These are phyloP conservation scores for Fusarium cicatricum DNA, from an alignment of 2,329 filamentous ascomycete genomes.

Conservation along the genomic window DNA sequence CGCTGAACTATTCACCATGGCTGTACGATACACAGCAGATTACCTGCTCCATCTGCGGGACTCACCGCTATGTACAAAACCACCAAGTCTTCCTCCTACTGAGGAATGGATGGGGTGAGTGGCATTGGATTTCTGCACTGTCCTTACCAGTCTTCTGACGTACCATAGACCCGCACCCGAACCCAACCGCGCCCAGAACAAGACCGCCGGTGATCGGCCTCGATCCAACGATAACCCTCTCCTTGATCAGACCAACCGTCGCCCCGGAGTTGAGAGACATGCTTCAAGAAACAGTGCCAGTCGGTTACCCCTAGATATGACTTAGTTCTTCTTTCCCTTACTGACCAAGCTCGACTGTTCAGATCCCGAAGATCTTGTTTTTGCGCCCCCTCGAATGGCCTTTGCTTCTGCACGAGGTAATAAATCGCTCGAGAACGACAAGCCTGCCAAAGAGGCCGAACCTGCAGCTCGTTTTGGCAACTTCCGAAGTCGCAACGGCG, in stretches of 20 bases:
- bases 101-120: slow-evolving; percentile 97
- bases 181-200: slow-evolving; percentile 55
- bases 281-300: slow-evolving; percentile 65
- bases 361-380: slow-evolving; percentile 82
- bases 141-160: slow-evolving; percentile 34
- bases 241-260: slow-evolving; percentile 60
- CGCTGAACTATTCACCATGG: slow-evolving; percentile 52
- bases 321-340: slow-evolving; percentile 1
- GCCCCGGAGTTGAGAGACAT: slow-evolving; percentile 62
- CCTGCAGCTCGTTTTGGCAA: slow-evolving; percentile 66
- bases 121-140: slow-evolving; percentile 6
- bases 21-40: slow-evolving; percentile 76
- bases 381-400: slow-evolving; percentile 82
- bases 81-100: slow-evolving; percentile 78
- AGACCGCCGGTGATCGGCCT: slow-evolving; percentile 53
- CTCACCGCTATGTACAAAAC: slow-evolving; percentile 85
- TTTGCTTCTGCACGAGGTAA: slow-evolving; percentile 79
- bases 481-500: slow-evolving; percentile 60
- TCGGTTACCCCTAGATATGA: slow-evolving; percentile 48
- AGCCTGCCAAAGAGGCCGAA: slow-evolving; percentile 60
- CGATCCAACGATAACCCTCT: slow-evolving; percentile 55
- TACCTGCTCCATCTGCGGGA: slow-evolving; percentile 78
- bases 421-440: slow-evolving; percentile 62
- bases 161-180: slow-evolving; percentile 55
- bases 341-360: slow-evolving; percentile 22